A percentile compares a stretch with the other conserved stretches of the same genome.
Evolutionary conservation across 768 basidiomycete species (phyloP).

Genomic region (Termitomyces sp.): DNA sequence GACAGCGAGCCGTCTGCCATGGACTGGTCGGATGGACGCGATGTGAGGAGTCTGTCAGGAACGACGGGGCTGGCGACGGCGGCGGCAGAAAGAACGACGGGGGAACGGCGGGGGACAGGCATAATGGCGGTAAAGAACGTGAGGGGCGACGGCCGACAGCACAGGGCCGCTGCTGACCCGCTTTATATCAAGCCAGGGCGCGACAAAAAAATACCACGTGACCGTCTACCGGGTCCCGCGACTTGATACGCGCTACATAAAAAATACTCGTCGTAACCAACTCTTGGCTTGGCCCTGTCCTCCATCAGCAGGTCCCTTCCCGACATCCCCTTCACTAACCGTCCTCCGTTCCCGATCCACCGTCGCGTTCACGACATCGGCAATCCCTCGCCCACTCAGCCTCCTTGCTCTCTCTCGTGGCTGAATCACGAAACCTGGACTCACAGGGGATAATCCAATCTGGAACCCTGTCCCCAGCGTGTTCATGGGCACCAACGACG

Average conservation of each 20-base stretch:
- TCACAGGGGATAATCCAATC: constrained; percentile 72
- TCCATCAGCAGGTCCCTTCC: constrained; percentile 16
- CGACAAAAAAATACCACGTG: constrained; percentile 10
- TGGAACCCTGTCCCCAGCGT: constrained; percentile 57
- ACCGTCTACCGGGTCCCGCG: background rate
- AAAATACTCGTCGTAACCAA: constrained; percentile 25
- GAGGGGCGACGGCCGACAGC: constrained; percentile 3
- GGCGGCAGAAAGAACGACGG: constrained; percentile 30
- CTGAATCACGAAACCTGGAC: constrained; percentile 73
- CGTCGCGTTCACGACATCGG: constrained; percentile 29
- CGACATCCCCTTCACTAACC: constrained; percentile 49
- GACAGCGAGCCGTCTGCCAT: constrained; percentile 29
- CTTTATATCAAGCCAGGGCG: constrained; percentile 1
- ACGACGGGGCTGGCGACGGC: constrained; percentile 35
- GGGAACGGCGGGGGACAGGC: constrained; percentile 12
- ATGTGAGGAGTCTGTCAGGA: constrained; percentile 43
- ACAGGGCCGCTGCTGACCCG: background rate
- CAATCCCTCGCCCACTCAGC: constrained; percentile 33
- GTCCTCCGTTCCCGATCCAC: constrained; percentile 34
- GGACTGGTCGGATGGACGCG: constrained; percentile 49
- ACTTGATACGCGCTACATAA: background rate
- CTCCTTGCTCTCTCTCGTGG: constrained; percentile 50
- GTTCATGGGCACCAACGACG: constrained; percentile 32
- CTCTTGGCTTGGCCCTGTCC: constrained; percentile 7
- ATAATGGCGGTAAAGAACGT: constrained; percentile 6